Evolutionary conservation across 1,139 yeast species (phyloP), one percentile per base, ranked within the genome.

Genomic region (Candida sojae): DNA sequence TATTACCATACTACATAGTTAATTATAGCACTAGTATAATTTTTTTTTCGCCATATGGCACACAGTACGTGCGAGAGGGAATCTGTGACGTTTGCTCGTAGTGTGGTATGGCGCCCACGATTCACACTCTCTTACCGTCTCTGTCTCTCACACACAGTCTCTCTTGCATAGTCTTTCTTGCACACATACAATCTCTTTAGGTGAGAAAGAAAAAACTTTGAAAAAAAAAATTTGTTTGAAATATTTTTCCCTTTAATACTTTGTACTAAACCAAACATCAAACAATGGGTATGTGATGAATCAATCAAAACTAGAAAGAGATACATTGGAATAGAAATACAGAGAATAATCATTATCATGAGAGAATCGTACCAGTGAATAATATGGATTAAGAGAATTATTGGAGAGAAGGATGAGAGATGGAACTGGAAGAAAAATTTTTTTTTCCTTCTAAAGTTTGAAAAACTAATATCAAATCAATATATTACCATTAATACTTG

Each of bases 241-340:
- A 37, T 35, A 44, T 40, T 49, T 48, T 46, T 35, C 33, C 29
- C 21, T 17, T 17, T 17, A 35, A 37, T 39, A 38, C 36, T 29
- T 39, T 42, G 45, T 42, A 44, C 48, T 36, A 53, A 52, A 45
- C 53, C 54, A 51, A 26, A 26, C 9, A 53, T 47, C 57, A 51
- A 51, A 51, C 56, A 55, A 55, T 55, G 58, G 58, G 58, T 55
- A 55, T 55, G 58, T 55, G 49, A 43, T 21, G 45, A 37, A 21
- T n/a, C 34, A 12, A 32, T 26, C 26, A 11, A 42, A 5, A n/a
- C 21, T 17, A 17, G 21, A 17, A 3, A 17, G 21, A 17, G 2
- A 17, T 17, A 17, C 21, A 17, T 17, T 8, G 12, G 39, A 35
- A 35, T 21, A 17, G 33, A 25, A 23, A 38, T 6, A 28, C n/a